phyloP scores from a whole-genome alignment of 2,329 filamentous ascomycete species.

The Phaeosphaeria sp. region DNA sequence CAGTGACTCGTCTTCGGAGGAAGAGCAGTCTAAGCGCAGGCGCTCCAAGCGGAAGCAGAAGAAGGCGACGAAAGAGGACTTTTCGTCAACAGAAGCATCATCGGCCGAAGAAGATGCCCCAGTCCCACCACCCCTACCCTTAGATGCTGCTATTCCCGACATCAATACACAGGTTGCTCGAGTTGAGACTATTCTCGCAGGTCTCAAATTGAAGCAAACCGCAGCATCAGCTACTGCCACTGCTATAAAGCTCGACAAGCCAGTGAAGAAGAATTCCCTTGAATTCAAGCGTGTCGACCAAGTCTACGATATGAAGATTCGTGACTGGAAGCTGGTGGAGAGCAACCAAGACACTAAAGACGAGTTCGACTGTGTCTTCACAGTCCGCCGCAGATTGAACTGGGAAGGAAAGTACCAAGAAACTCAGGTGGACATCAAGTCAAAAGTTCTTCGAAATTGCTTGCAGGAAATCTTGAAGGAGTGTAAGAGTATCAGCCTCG shows the following conservation, averaged over 20 bases:
- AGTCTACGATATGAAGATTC: constrained; percentile 56
- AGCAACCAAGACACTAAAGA: constrained; percentile 69
- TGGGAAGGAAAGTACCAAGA: constrained; percentile 82
- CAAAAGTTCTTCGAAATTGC: constrained; percentile 75
- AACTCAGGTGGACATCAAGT: constrained; percentile 83
- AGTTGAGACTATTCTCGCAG: constrained; percentile 15
- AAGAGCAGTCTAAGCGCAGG: constrained; percentile 23
- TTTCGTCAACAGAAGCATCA: constrained; percentile 11
- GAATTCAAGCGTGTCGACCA: constrained; percentile 75
- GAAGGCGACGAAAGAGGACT: constrained; percentile 14
- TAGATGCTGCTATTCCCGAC: constrained; percentile 11
- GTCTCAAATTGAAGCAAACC: constrained; percentile 24
- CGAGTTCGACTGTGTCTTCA: constrained; percentile 79
- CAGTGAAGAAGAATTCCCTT: constrained; percentile 50
- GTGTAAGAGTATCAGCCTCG: constrained; percentile 78
- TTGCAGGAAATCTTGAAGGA: constrained; percentile 75
- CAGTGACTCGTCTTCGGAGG: constrained; percentile 22
- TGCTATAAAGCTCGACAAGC: constrained; percentile 22
- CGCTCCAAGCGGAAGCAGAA: constrained; percentile 25
- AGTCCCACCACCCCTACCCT: constrained; percentile 3
- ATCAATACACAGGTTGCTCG: constrained; percentile 22
- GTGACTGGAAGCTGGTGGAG: constrained; percentile 71
- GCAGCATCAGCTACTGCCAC: constrained; percentile 15
- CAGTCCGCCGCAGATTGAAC: constrained; percentile 81
- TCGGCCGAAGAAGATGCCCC: constrained; percentile 15